These are phyloP conservation scores for Phytopythium chamaehyphon DNA, from an alignment of 352 stramenopile genomes.

Conservation along the genomic window DNA sequence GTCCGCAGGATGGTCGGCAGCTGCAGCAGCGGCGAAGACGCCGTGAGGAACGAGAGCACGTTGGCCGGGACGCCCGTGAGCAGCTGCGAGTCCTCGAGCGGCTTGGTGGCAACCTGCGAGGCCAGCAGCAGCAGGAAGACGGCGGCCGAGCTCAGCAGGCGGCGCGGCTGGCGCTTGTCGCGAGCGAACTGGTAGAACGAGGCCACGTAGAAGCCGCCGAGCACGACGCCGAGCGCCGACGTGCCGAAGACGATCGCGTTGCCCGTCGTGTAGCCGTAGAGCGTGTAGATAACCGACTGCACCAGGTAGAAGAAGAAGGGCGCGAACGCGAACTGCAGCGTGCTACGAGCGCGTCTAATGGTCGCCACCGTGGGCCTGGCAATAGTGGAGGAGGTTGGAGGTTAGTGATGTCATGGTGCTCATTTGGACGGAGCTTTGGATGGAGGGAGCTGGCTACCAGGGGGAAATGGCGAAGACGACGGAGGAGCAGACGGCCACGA, in stretches of 20 bases:
- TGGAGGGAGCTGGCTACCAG: slow-evolving; percentile 23
- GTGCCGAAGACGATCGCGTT: slow-evolving; percentile 61
- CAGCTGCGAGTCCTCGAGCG: slow-evolving; percentile 45
- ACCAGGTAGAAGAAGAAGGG: slow-evolving; percentile 86
- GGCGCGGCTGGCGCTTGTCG: slow-evolving; percentile 35
- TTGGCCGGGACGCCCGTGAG: slow-evolving; percentile 74
- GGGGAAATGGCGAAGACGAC: slow-evolving; percentile 70
- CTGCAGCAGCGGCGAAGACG: slow-evolving; percentile 63
- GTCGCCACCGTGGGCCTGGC: slow-evolving; percentile 52
- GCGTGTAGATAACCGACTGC: slow-evolving; percentile 76
- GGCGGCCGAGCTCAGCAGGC: slow-evolving; percentile 42
- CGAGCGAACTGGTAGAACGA: slow-evolving; percentile 57
- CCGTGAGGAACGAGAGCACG: slow-evolving; percentile 66
- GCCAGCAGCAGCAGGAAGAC: slow-evolving; percentile 47
- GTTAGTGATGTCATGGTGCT: too few relatives aligned
- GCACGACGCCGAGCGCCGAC: slow-evolving; percentile 42
- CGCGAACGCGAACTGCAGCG: slow-evolving; percentile 72
- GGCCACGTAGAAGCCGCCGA: slow-evolving; percentile 70
- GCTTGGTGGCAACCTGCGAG: slow-evolving; percentile 37
- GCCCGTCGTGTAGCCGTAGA: slow-evolving; percentile 62
- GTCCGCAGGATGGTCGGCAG: slow-evolving; percentile 57
- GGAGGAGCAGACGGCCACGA: slow-evolving; percentile 53
- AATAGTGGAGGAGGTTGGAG: too few relatives aligned
- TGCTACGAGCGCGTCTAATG: slow-evolving; percentile 64
- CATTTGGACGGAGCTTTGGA: neutral